Evolutionary conservation across 345 rosid genomes (phyloP).

Genomic region (Psidium guajava): DNA sequence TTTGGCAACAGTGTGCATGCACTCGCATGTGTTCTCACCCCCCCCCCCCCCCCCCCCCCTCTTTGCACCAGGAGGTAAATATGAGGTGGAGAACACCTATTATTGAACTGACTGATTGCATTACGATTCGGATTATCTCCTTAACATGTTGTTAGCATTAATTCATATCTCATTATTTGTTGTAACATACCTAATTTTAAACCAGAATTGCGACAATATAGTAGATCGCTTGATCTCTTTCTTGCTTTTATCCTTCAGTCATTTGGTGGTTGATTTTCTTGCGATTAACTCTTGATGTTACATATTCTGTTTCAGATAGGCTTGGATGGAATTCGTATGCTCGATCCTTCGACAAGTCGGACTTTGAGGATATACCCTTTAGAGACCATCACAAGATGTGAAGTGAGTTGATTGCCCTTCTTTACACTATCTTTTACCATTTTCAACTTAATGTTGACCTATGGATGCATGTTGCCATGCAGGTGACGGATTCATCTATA

Average conservation of each 20-base stretch:
- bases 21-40: neutral
- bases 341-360: conserved; percentile 76
- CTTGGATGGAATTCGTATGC: conserved; percentile 97
- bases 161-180: neutral
- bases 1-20: neutral
- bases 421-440: neutral
- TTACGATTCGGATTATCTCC: neutral
- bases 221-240: neutral
- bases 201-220: neutral
- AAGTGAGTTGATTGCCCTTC: conserved; percentile 33
- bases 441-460: neutral
- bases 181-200: neutral
- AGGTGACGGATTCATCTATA: conserved; percentile 76
- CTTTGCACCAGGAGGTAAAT: neutral
- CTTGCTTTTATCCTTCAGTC: neutral
- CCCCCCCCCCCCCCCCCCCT: no score
- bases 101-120: neutral
- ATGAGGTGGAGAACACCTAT: neutral
- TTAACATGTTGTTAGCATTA: neutral
- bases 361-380: conserved; percentile 92
- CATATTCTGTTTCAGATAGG: conserved; percentile 48
- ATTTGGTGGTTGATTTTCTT: neutral
- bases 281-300: neutral
- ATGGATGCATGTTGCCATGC: neutral
- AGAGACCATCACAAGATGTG: conserved; percentile 90